Percentiles rank a stretch among this genome's conserved stretches.
Evolutionary conservation across 1,284 basidiomycete genomes (phyloP).

Genomic region (Fistulina hepatica): DNA sequence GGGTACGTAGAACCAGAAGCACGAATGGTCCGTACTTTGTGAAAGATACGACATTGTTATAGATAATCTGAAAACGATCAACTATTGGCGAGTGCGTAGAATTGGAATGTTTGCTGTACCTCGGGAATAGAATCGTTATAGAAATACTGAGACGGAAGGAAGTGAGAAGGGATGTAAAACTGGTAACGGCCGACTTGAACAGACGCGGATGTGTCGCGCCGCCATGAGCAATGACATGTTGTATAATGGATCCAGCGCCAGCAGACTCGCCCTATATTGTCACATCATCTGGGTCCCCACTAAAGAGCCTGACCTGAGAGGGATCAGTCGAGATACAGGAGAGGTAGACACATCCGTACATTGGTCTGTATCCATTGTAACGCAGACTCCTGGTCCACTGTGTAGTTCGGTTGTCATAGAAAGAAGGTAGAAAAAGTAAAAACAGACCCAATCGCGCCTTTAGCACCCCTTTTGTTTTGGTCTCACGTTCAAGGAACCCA

Average conservation of each 20-base stretch:
- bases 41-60: too few species aligned
- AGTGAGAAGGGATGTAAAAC: too few species aligned
- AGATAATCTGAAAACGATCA: too few species aligned
- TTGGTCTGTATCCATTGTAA: conserved; percentile 28
- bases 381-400: conserved; percentile 23
- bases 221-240: conserved; percentile 21
- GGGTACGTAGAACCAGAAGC: too few species aligned
- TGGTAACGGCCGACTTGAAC: too few species aligned
- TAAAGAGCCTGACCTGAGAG: conserved; percentile 22
- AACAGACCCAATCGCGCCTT: conserved; percentile 28
- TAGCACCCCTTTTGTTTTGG: conserved; percentile 24
- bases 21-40: too few species aligned
- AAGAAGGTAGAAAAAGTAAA: conserved; percentile 2
- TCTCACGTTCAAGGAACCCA: conserved; percentile 28
- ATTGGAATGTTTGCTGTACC: conserved; percentile 19
- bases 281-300: conserved; percentile 24
- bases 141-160: conserved; percentile 34
- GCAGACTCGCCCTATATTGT: conserved; percentile 29
- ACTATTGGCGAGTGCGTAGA: too few species aligned
- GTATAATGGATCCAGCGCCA: conserved; percentile 22
- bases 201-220: conserved; percentile 28
- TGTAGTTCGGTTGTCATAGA: too few species aligned
- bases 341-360: conserved; percentile 14
- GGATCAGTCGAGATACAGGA: neutral
- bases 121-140: conserved; percentile 34